These are phyloP conservation scores for Megacollybia marginata DNA, from an alignment of 768 basidiomycete genomes.

Conservation along the genomic window DNA sequence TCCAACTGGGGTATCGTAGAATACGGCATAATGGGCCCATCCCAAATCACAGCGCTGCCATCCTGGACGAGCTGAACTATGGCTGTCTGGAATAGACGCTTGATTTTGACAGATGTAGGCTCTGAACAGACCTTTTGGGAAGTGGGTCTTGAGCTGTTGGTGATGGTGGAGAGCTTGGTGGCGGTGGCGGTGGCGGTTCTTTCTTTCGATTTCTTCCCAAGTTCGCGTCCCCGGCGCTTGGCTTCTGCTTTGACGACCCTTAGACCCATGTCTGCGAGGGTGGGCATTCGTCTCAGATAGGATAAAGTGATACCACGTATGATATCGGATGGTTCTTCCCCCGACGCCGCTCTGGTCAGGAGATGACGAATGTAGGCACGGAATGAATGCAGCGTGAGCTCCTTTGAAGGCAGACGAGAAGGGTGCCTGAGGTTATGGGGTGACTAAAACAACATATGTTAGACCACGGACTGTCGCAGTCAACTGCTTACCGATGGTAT, in stretches of 20 bases:
- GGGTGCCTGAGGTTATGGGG: constrained; percentile 40
- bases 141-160: constrained; percentile 5
- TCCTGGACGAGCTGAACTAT: constrained; percentile 59
- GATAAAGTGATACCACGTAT: constrained; percentile 60
- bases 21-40: constrained; percentile 44
- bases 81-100: constrained; percentile 62
- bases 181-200: neutral
- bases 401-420: constrained; percentile 54
- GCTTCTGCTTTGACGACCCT: constrained; percentile 58
- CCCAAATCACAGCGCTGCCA: constrained; percentile 71
- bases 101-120: constrained; percentile 39
- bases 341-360: constrained; percentile 51
- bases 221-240: constrained; percentile 44
- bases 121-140: constrained; percentile 4
- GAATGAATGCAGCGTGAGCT: constrained; percentile 67
- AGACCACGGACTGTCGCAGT: too few relatives aligned
- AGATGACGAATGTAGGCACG: constrained; percentile 73
- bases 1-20: constrained; percentile 7
- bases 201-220: constrained; percentile 34
- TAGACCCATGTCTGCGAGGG: constrained; percentile 55
- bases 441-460: too few relatives aligned
- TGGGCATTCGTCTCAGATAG: constrained; percentile 71
- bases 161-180: neutral
- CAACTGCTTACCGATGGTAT: too few relatives aligned
- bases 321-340: constrained; percentile 15